Percentiles rank a stretch among this genome's conserved stretches.
Conservation (phyloP, 495 filamentous ascomycete species). For the Penicillium nucicola region DNA sequence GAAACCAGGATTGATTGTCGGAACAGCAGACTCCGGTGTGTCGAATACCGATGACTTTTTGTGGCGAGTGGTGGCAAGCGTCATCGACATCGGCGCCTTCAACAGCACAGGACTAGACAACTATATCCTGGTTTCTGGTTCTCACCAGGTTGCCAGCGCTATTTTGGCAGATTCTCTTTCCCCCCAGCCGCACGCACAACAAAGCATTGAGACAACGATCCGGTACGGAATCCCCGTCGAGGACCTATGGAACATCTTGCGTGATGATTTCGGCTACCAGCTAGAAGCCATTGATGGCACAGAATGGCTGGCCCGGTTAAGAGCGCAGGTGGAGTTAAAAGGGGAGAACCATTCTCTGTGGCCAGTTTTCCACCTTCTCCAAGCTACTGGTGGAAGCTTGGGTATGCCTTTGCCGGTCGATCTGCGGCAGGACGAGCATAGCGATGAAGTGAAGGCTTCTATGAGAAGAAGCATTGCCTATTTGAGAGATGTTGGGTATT, state of each 20-base stretch:
- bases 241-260: neutral
- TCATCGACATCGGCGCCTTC: neutral
- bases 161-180: neutral
- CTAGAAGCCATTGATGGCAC: neutral
- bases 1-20: constrained; percentile 25
- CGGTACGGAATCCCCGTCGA: neutral
- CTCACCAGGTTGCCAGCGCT: neutral
- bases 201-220: neutral
- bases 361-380: neutral
- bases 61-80: constrained; percentile 26
- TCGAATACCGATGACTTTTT: constrained; percentile 27
- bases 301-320: neutral
- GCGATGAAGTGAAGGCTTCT: neutral
- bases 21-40: constrained; percentile 8
- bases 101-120: neutral
- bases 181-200: neutral
- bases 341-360: neutral
- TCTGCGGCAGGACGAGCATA: neutral
- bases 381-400: neutral
- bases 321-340: neutral
- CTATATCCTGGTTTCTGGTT: neutral
- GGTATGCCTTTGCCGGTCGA: neutral
- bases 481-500: neutral
- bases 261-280: neutral
- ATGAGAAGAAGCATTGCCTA: neutral